phyloP scores from a whole-genome alignment of 768 basidiomycete species.

The Pleurotus pulmonarius region DNA sequence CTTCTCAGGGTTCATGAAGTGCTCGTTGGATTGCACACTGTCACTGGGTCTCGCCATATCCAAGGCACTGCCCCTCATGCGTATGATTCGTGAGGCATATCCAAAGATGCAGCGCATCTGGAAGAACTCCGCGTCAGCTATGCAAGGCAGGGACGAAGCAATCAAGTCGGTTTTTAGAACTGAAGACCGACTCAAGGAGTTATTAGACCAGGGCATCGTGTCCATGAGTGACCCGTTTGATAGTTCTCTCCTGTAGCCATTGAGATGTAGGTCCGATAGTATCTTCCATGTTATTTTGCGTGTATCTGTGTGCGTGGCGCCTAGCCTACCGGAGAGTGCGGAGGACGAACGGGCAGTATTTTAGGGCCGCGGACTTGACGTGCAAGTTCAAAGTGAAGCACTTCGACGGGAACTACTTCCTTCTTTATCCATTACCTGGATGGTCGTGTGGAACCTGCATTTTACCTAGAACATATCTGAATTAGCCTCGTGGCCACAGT shows the following conservation, averaged over 20 bases:
- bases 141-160: neutral
- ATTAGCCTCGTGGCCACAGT: no score
- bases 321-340: no score
- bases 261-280: no score
- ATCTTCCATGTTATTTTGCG: no score
- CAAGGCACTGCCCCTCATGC: conserved; percentile 15
- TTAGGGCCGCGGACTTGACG: no score
- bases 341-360: no score
- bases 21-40: conserved; percentile 29
- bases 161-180: neutral
- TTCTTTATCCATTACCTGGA: no score
- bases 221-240: neutral
- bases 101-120: conserved; percentile 21
- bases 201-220: neutral
- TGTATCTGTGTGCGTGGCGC: no score
- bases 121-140: conserved; percentile 13
- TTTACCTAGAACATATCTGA: no score
- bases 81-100: conserved; percentile 14
- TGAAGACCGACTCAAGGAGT: neutral
- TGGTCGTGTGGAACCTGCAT: no score
- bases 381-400: no score
- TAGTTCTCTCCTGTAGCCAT: neutral
- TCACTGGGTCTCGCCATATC: conserved; percentile 4
- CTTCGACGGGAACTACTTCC: no score
- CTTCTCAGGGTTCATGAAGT: conserved; percentile 19